Conservation (phyloP, 2,329 filamentous ascomycete genomes). For the Botrytis cinerea region DNA sequence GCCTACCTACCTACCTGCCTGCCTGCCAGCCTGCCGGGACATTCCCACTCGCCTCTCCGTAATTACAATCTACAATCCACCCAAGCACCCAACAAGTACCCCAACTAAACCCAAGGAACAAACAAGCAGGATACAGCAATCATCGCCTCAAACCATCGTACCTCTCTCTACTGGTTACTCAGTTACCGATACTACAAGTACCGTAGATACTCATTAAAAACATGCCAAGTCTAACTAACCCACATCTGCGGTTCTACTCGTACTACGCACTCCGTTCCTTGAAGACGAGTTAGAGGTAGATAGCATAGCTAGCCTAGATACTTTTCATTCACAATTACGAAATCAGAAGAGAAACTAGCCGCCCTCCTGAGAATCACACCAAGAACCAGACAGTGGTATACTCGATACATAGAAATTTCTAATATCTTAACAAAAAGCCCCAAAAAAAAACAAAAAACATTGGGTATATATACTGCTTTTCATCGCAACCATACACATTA, state of each 20-base stretch:
- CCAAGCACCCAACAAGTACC: too few species aligned
- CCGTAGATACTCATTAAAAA: neutral
- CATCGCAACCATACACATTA: neutral
- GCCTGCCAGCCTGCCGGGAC: too few species aligned
- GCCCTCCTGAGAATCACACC: neutral
- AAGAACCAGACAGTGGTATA: neutral
- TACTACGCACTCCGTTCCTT: neutral
- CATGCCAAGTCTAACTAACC: neutral
- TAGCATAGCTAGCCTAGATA: too few species aligned
- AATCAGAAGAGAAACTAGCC: neutral
- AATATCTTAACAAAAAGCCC: constrained; percentile 30
- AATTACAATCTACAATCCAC: too few species aligned
- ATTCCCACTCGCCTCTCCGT: too few species aligned
- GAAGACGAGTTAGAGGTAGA: neutral
- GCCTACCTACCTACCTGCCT: too few species aligned
- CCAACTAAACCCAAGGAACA: too few species aligned
- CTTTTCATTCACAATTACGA: neutral
- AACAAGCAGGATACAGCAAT: too few species aligned
- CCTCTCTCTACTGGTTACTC: too few species aligned
- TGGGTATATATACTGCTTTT: constrained; percentile 22
- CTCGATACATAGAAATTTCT: neutral
- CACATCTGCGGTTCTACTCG: neutral
- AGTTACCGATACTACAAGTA: too few species aligned
- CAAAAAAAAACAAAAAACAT: constrained; percentile 6
- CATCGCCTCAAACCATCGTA: too few species aligned